A percentile compares a stretch with the other conserved stretches of the same genome.
Conservation (phyloP, 2,329 filamentous ascomycete species). For the Tolypocladium album region DNA sequence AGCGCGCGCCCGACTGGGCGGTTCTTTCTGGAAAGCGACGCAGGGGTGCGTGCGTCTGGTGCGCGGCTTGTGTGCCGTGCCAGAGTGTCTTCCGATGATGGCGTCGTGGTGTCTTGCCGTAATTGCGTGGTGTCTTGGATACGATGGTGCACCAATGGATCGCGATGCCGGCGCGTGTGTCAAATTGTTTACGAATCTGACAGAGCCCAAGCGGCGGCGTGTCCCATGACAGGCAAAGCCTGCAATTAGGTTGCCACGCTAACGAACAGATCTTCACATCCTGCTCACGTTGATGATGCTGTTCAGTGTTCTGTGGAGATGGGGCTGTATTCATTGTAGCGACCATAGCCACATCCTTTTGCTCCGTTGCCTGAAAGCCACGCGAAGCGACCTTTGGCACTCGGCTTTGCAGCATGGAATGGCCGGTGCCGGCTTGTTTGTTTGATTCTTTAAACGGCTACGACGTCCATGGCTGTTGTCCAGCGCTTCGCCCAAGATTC, state of each 20-base stretch:
- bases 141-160: not conserved
- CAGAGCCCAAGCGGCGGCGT: not conserved
- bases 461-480: too few relatives aligned
- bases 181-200: not conserved
- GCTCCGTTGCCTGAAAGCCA: too few relatives aligned
- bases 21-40: not conserved
- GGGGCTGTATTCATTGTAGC: too few relatives aligned
- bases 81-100: not conserved
- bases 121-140: not conserved
- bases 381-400: too few relatives aligned
- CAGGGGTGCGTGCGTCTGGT: not conserved
- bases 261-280: not conserved
- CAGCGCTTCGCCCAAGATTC: too few relatives aligned
- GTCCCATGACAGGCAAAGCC: not conserved
- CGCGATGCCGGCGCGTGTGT: not conserved
- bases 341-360: too few relatives aligned
- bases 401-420: too few relatives aligned
- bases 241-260: not conserved
- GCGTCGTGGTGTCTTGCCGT: not conserved
- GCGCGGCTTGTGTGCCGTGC: not conserved
- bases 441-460: not conserved
- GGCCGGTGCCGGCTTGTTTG: too few relatives aligned
- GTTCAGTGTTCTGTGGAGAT: too few relatives aligned
- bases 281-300: not conserved
- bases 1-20: not conserved